Base-by-base conservation (phyloP, 495 filamentous ascomycete species). In the Tuber indicum region DNA sequence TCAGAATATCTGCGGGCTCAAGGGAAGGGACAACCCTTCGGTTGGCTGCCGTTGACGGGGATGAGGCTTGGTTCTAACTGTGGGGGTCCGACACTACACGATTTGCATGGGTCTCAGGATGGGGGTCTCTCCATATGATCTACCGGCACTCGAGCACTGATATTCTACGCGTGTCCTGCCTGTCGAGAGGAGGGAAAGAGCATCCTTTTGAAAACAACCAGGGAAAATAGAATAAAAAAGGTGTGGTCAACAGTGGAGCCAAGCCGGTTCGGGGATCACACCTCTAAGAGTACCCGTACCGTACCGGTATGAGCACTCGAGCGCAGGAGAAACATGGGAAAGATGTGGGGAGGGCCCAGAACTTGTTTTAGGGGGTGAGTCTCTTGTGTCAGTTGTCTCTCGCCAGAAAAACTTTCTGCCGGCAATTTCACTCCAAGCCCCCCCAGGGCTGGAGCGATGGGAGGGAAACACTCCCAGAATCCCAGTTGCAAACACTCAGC, bases 41-140 rank as follows among this genome's bases (percentile, higher is more conserved):
- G 58, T 66, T 66, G 58, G 58, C 58, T 66, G n/a, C 58, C 58
- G 58, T 32, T 66, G 58, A 12, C 58, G 58, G 58, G 58, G 58
- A 66, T 66, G n/a, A 66, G 58, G 58, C 58, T 66, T 66, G n/a
- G 58, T 32, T 32, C 7, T 66, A 1, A 1, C 26, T 14, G 14
- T 66, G 58, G 58, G 58, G 58, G 49, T 26, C 49, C 39, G 39
- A 26, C 10, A 58, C 23, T 3, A 26, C 3, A n/a, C 42, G 42
- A 43, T 32, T 32, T 66, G 58, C 26, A 32, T 66, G 58, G 58
- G 58, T 17, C 58, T 32, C 58, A 66, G 58, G 58, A 66, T 17
- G 58, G 58, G 58, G 12, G 58, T 66, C 58, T 32, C 26, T 17
- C 26, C 26, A 14, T 5, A 66, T 32, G 49, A 58, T 3, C 23